Evolutionary conservation across 2,329 filamentous ascomycete species (phyloP).

Genomic region (Neobulgaria alba): DNA sequence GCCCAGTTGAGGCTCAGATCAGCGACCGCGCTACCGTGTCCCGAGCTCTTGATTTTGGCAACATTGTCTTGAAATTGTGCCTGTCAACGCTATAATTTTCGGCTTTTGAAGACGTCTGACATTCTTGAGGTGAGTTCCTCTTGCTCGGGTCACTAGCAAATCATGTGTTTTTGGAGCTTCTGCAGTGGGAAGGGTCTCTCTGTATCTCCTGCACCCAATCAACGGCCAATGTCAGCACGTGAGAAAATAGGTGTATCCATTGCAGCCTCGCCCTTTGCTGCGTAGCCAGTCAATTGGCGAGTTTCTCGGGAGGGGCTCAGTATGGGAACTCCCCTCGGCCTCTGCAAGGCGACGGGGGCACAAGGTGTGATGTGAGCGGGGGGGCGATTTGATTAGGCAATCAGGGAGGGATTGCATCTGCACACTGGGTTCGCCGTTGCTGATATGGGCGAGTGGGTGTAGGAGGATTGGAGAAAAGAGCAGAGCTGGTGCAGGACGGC

Average conservation of each 20-base stretch:
- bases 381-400: constrained; percentile 7
- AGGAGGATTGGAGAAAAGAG: neutral
- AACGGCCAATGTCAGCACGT: constrained; percentile 6
- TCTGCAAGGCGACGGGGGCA: neutral
- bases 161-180: constrained; percentile 21
- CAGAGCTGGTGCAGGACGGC: no score
- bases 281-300: constrained; percentile 4
- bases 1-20: constrained; percentile 16
- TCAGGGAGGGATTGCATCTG: neutral
- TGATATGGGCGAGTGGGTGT: neutral
- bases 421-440: neutral
- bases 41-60: neutral
- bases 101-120: constrained; percentile 11
- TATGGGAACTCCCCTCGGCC: neutral
- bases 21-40: constrained; percentile 1
- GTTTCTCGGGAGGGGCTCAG: neutral
- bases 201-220: constrained; percentile 12
- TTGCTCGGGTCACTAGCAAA: constrained; percentile 18
- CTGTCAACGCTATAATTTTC: no score
- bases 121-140: constrained; percentile 11
- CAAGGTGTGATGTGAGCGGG: neutral
- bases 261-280: constrained; percentile 14
- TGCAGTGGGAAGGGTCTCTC: constrained; percentile 16
- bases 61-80: no score
- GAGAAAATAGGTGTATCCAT: constrained; percentile 6